Percentiles rank a stretch among this genome's conserved stretches.
Conservation (phyloP, 306 rosid genomes). For the Argentina anserina region DNA sequence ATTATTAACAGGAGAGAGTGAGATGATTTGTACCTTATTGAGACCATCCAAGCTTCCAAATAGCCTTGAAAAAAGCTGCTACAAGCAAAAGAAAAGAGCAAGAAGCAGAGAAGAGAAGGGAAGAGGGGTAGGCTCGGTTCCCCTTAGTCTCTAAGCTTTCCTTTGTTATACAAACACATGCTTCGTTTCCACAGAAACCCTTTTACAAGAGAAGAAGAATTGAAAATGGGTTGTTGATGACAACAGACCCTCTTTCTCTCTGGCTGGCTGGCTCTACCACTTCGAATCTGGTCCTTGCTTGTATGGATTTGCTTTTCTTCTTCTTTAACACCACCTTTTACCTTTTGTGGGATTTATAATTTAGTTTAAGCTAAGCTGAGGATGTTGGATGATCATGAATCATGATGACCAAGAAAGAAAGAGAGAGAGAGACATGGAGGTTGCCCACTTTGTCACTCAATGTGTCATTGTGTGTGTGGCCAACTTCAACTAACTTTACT, state of each 20-base stretch:
- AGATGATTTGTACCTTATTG: constrained; percentile 16
- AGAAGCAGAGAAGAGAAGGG: constrained; percentile 14
- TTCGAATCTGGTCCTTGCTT: constrained; percentile 52
- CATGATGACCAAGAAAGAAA: constrained; percentile 42
- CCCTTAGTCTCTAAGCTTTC: constrained; percentile 33
- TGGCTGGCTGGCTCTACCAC: constrained; percentile 15
- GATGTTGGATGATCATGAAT: constrained; percentile 35
- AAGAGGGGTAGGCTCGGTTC: background rate
- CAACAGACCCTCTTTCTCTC: constrained; percentile 8
- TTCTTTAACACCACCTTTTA: constrained; percentile 54
- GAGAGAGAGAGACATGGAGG: constrained; percentile 26
- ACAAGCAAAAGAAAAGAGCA: constrained; percentile 12
- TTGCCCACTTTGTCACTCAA: constrained; percentile 94
- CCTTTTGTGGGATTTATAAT: constrained; percentile 58
- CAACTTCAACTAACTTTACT: constrained; percentile 89
- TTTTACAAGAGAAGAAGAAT: background rate
- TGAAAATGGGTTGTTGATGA: background rate
- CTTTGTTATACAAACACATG: constrained; percentile 46
- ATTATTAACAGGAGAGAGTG: background rate
- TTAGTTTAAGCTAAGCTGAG: constrained; percentile 28
- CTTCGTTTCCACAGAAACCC: constrained; percentile 24
- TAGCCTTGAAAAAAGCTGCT: constrained; percentile 15
- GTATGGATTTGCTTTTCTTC: constrained; percentile 47
- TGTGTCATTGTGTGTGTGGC: constrained; percentile 25
- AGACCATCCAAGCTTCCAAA: constrained; percentile 16